phyloP scores from a whole-genome alignment of 305 asterid species.

The Monarda citriodora region DNA sequence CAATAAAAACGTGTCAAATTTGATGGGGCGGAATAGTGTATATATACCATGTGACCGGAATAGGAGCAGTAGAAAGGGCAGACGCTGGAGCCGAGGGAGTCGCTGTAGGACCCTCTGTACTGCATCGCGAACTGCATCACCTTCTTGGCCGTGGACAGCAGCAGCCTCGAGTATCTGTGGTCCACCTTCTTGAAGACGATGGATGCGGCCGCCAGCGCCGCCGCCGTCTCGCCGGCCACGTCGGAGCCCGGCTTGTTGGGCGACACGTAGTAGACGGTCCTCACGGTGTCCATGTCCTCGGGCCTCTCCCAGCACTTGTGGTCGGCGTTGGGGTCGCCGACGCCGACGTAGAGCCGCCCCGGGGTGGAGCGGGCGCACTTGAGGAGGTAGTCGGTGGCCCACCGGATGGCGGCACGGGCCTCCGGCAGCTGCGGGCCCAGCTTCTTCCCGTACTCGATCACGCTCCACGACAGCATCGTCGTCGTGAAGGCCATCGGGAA shows the following conservation, averaged over 20 bases:
- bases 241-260: slow-evolving; percentile 81
- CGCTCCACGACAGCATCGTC: slow-evolving; percentile 88
- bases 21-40: background rate
- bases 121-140: slow-evolving; percentile 75
- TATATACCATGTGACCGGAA: slow-evolving; percentile 61
- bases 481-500: slow-evolving; percentile 91
- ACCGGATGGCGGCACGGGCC: slow-evolving; percentile 61
- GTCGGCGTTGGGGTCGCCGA: slow-evolving; percentile 85
- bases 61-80: slow-evolving; percentile 96
- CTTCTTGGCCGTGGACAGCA: slow-evolving; percentile 51
- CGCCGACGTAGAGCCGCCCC: slow-evolving; percentile 79
- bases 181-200: slow-evolving; percentile 68
- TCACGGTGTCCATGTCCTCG: slow-evolving; percentile 83
- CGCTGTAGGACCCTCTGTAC: slow-evolving; percentile 84
- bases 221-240: slow-evolving; percentile 94
- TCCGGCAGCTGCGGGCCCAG: slow-evolving; percentile 53
- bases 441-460: slow-evolving; percentile 61
- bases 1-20: too few species aligned
- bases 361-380: slow-evolving; percentile 81
- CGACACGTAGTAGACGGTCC: slow-evolving; percentile 67
- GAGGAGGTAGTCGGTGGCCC: slow-evolving; percentile 91
- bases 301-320: slow-evolving; percentile 97
- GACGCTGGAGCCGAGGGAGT: slow-evolving; percentile 65
- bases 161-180: slow-evolving; percentile 45
- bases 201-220: slow-evolving; percentile 93